Evolutionary conservation across 208 protist genomes (phyloP).

Genomic region (Novymonas esmeraldas): DNA sequence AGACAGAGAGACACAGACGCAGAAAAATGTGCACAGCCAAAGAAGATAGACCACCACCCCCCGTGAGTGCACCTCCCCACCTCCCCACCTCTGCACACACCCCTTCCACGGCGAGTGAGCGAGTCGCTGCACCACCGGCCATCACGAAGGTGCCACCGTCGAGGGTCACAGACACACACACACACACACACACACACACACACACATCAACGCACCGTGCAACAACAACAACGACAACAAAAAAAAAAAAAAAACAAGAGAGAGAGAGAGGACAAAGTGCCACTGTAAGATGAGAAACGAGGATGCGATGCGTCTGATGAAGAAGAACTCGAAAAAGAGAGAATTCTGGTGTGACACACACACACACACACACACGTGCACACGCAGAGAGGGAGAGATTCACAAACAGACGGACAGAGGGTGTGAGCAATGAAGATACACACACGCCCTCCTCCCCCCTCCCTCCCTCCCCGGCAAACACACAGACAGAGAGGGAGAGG

Average conservation of each 20-base stretch:
- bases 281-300: no score
- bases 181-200: background rate
- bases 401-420: background rate
- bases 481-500: background rate
- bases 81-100: no score
- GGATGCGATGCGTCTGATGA: background rate
- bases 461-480: background rate
- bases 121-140: no score
- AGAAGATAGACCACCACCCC: no score
- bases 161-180: background rate
- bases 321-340: background rate
- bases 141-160: no score
- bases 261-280: background rate
- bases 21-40: no score
- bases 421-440: no score
- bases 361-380: background rate
- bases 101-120: no score
- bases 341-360: background rate
- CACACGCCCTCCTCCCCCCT: no score
- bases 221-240: background rate
- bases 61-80: no score
- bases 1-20: background rate
- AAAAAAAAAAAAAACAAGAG: background rate
- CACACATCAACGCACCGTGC: background rate
- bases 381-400: background rate